Evolutionary conservation across 345 rosid genomes (phyloP).

Genomic region (Moricandia arvensis): DNA sequence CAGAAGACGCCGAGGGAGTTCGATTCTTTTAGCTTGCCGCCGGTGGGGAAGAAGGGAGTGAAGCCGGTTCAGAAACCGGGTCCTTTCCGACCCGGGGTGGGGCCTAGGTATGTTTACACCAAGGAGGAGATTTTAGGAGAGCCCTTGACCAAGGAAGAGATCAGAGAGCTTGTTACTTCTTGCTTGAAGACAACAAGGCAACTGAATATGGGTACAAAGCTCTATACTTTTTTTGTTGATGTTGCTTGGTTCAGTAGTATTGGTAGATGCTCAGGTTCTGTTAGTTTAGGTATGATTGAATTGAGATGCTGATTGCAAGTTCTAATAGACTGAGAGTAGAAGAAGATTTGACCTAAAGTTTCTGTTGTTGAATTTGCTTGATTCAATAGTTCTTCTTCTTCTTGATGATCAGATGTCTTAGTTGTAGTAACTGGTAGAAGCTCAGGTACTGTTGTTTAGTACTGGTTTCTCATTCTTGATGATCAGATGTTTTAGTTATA

Average conservation of each 20-base stretch:
- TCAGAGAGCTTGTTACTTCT: constrained; percentile 55
- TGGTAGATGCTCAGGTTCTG: not conserved
- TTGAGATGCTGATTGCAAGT: not conserved
- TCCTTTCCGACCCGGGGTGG: constrained; percentile 70
- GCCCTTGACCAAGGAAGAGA: constrained; percentile 70
- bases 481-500: too few relatives aligned
- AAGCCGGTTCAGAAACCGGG: constrained; percentile 92
- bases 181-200: constrained; percentile 63
- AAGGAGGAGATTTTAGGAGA: constrained; percentile 88
- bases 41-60: constrained; percentile 75
- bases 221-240: constrained; percentile 7
- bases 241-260: not conserved
- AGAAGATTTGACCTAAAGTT: not conserved
- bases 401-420: too few relatives aligned
- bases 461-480: not conserved
- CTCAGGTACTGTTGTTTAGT: not conserved
- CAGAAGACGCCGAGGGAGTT: constrained; percentile 80
- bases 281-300: not conserved
- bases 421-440: not conserved
- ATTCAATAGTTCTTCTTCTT: not conserved
- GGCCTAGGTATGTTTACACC: constrained; percentile 67
- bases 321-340: not conserved
- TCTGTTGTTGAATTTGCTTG: not conserved
- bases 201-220: constrained; percentile 74
- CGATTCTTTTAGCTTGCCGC: constrained; percentile 82